Evolutionary conservation across 2,329 filamentous ascomycete genomes (phyloP), one percentile per base, ranked within the genome.

Genomic region (Stachybotrys echinatus): DNA sequence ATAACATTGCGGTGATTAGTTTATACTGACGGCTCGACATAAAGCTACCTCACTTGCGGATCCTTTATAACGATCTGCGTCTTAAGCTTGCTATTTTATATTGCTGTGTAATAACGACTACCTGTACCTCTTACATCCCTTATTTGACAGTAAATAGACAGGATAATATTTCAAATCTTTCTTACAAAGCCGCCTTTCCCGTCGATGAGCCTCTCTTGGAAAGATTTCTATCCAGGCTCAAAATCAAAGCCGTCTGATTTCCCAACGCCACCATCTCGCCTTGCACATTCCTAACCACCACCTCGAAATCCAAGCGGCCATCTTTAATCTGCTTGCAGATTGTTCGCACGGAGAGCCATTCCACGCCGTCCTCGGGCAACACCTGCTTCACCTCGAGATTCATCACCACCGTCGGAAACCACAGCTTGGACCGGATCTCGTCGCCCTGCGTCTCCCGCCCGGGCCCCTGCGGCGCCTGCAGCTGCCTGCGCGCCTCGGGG

Each of bases 381-480:
- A 75, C 65, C 63, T 86, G 88, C 72, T 92, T 94, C 38, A 91
- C 72, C 54, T 95, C 89, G 20, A 95, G 60, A 62, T 88, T 90
- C 62, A 94, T 68, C 18, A 84, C 71, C 2, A 95, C 66, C 0
- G 89, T 95, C 0, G 88, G 88, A 63, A 89, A 90, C 88, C 87
- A 91, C 57, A 81, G 83, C 6, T 64, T 46, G 23, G 44, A 19
- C 6, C 23, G 44, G 7, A 14, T 18, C 44, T 34, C 27, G 23
- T 46, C 42, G 17, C 12, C 42, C 6, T 17, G 12, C 42, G 21
- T 45, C 12, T 45, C 42, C 22, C 17, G 19, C 20, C 19, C 17
- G 19, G 18, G 20, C 42, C 22, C 42, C 6, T 12, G 42, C 18
- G 42, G 42, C 5, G 42, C 6, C 19, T 45, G 12, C 12, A 45